phyloP scores from a whole-genome alignment of 208 protist species.

The Porcisia hertigi region DNA sequence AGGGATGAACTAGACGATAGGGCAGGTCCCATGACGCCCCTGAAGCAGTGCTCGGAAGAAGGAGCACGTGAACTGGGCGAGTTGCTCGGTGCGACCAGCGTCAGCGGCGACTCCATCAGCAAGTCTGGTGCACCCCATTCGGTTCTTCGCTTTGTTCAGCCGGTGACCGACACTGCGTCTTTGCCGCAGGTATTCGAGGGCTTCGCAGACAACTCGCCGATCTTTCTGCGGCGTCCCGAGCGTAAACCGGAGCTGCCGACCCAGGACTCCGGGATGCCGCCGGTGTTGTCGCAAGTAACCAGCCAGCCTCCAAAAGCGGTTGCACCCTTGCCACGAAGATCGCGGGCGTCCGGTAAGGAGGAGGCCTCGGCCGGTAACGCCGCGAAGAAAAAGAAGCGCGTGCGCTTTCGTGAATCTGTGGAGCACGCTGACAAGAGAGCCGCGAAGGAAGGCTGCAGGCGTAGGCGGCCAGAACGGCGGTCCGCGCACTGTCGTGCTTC shows the following conservation, averaged over 20 bases:
- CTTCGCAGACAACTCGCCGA: neutral
- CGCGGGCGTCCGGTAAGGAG: neutral
- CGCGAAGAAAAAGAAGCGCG: slow-evolving; percentile 13
- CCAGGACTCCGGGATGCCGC: neutral
- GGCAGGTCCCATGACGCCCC: neutral
- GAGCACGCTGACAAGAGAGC: neutral
- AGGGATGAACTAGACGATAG: neutral
- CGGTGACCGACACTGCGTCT: neutral
- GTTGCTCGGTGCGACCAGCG: neutral
- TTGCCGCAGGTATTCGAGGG: neutral
- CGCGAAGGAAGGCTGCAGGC: neutral
- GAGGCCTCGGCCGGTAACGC: neutral
- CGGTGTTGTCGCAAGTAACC: neutral
- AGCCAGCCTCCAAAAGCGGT: neutral
- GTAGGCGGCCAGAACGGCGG: neutral
- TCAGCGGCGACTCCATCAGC: neutral
- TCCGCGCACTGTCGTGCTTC: neutral
- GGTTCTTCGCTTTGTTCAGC: neutral
- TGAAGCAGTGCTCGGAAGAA: neutral
- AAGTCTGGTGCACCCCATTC: neutral
- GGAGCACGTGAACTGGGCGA: neutral
- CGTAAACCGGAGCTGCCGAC: neutral
- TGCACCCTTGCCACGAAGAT: neutral
- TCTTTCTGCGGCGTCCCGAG: slow-evolving; percentile 9
- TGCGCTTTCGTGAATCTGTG: slow-evolving; percentile 13